These are phyloP conservation scores for Xerocomellus chrysenteron DNA, from an alignment of 768 basidiomycete species.

Conservation along the genomic window DNA sequence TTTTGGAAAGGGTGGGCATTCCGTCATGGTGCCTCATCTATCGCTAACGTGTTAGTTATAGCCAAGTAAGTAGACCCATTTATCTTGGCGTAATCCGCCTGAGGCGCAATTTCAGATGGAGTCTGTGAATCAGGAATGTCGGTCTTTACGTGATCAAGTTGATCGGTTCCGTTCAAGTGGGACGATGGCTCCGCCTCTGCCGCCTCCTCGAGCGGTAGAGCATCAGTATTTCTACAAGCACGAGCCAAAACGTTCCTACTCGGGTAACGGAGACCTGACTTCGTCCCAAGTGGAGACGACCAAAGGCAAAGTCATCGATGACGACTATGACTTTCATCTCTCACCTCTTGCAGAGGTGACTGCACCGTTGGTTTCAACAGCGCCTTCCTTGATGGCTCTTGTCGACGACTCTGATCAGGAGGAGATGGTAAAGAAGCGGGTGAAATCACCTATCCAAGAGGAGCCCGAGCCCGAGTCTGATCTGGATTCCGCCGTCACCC, in stretches of 20 bases:
- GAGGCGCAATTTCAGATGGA: conserved; percentile 20
- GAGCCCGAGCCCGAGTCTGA: conserved; percentile 27
- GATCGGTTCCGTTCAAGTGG: conserved; percentile 21
- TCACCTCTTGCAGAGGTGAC: conserved; percentile 30
- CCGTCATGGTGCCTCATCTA: conserved; percentile 1
- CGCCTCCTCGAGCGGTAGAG: conserved; percentile 16
- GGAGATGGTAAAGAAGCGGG: conserved; percentile 22
- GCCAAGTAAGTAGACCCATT: conserved; percentile 33
- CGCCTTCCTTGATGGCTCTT: conserved; percentile 31
- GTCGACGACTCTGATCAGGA: conserved; percentile 31
- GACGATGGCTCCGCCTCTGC: background rate
- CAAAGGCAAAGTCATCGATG: conserved; percentile 27
- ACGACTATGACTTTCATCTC: conserved; percentile 30
- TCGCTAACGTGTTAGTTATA: conserved; percentile 26
- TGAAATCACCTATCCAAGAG: conserved; percentile 23
- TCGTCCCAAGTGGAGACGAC: conserved; percentile 12
- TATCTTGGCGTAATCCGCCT: conserved; percentile 4
- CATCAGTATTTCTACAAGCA: conserved; percentile 24
- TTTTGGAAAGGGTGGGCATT: conserved; percentile 39
- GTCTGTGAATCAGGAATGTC: conserved; percentile 26
- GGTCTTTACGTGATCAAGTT: conserved; percentile 28
- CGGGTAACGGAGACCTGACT: conserved; percentile 13
- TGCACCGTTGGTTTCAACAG: conserved; percentile 26
- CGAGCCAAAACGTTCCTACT: conserved; percentile 22
- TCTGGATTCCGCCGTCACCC: conserved; percentile 9